These are phyloP conservation scores for Mortierella sp. DNA, from an alignment of 371 early-diverging fungal species.

Conservation along the genomic window DNA sequence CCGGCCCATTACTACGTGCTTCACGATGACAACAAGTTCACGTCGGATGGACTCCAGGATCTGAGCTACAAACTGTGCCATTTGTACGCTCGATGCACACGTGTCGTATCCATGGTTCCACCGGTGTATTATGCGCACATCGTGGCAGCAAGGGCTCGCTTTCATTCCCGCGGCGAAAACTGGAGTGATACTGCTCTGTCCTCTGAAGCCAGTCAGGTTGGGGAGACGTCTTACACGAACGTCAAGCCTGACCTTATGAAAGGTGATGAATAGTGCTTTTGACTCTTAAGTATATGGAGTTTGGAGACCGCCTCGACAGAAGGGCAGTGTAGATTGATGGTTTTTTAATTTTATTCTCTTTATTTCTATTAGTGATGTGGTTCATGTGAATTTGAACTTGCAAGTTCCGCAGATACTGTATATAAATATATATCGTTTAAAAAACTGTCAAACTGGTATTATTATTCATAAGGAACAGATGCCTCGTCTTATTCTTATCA, in stretches of 20 bases:
- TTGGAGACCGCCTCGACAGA: too few relatives aligned
- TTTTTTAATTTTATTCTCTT: neutral
- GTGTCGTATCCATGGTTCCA: conserved; percentile 81
- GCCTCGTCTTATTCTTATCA: too few relatives aligned
- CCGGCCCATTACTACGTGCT: conserved; percentile 88
- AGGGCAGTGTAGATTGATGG: neutral
- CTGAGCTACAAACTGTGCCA: conserved; percentile 86
- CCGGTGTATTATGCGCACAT: conserved; percentile 94
- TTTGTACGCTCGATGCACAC: conserved; percentile 84
- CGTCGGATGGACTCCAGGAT: conserved; percentile 74
- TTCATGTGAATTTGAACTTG: conserved; percentile 40
- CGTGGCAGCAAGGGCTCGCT: conserved; percentile 84
- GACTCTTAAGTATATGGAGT: too few relatives aligned
- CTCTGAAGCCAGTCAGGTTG: conserved; percentile 18
- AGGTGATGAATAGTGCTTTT: too few relatives aligned
- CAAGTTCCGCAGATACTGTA: too few relatives aligned
- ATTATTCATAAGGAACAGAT: too few relatives aligned
- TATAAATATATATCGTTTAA: too few relatives aligned
- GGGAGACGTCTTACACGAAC: conserved; percentile 7
- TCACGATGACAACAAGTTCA: conserved; percentile 80
- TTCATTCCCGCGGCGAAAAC: conserved; percentile 72
- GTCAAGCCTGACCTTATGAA: conserved; percentile 26
- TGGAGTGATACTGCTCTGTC: conserved; percentile 26
- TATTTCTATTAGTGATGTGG: conserved; percentile 34
- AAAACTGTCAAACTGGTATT: too few relatives aligned